Percentiles rank a stretch among this genome's conserved stretches.
Conservation (phyloP, 352 stramenopile species). For the Phytophthora capsici region DNA sequence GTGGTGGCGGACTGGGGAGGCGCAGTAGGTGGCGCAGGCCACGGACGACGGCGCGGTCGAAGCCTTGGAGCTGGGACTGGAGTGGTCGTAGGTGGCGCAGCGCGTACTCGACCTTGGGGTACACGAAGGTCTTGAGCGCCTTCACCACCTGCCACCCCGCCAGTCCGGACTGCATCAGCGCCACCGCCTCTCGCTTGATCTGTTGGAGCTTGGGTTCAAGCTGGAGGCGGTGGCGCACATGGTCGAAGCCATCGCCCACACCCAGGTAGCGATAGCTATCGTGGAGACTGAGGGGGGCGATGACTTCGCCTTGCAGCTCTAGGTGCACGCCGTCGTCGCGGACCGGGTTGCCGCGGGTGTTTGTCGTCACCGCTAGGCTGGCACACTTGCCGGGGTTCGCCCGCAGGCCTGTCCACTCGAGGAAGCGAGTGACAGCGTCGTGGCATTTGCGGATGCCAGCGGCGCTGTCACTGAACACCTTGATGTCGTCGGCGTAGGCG, state of each 20-base stretch:
- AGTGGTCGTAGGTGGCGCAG: conserved; percentile 5
- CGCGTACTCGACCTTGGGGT: conserved; percentile 16
- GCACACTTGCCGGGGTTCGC: conserved; percentile 24
- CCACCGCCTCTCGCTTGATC: conserved; percentile 8
- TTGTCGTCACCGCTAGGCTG: background rate
- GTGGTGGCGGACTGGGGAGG: conserved; percentile 3
- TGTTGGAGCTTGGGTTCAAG: conserved; percentile 3
- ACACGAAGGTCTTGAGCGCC: conserved; percentile 20
- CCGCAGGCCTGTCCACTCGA: background rate
- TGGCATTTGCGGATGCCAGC: conserved; percentile 1
- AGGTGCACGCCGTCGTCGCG: conserved; percentile 2
- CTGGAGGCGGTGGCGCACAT: background rate
- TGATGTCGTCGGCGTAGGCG: conserved; percentile 23
- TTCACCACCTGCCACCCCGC: conserved; percentile 7
- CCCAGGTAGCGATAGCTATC: conserved; percentile 9
- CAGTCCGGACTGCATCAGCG: conserved; percentile 18
- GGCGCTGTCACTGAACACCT: conserved; percentile 3
- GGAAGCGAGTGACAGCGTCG: conserved; percentile 11
- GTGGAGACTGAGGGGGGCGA: background rate
- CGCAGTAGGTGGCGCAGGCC: conserved; percentile 6
- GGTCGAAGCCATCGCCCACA: conserved; percentile 23
- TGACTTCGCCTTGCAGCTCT: background rate
- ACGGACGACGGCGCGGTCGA: background rate
- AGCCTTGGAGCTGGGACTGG: conserved; percentile 12
- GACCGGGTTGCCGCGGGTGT: conserved; percentile 12